Evolutionary conservation across 306 rosid species (phyloP).

Genomic region (Cucumis sativus): Cucumber_9930_V3 NC_026660.2:26988501-26989000

Average conservation of each 20-base stretch:
- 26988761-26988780: not conserved
- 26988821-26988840: not conserved
- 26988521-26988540: not conserved
- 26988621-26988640: not conserved
- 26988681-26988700: conserved; percentile 12
- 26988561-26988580: not conserved
- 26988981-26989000: too few relatives aligned
- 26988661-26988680: not conserved
- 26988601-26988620: not conserved
- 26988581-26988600: not conserved
- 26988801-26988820: not conserved
- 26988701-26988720: conserved; percentile 13
- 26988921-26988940: conserved; percentile 76
- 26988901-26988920: conserved; percentile 88
- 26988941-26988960: conserved; percentile 11
- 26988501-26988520: not conserved
- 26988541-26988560: not conserved
- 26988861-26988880: conserved; percentile 75
- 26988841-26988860: conserved; percentile 87
- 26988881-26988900: conserved; percentile 82
- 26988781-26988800: not conserved
- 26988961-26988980: not conserved
- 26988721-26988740: not conserved
- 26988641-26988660: conserved; percentile 3
- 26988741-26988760: not conserved